These are phyloP conservation scores for Ziziphus jujuba DNA, from an alignment of 306 rosid species.

Conservation along the genomic window DNA sequence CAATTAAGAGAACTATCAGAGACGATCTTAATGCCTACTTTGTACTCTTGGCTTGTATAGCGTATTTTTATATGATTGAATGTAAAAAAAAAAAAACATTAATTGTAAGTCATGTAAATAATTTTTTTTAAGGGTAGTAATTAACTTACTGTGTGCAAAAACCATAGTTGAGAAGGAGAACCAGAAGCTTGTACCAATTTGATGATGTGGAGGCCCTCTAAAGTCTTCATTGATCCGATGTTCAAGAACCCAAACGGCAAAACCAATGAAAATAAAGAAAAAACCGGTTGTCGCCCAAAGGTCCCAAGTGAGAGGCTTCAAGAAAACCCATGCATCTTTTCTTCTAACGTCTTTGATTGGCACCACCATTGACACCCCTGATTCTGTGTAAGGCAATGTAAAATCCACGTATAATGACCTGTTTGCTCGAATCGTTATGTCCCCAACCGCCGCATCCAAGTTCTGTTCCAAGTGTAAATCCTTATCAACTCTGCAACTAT, in stretches of 20 bases:
- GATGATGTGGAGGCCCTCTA: slow-evolving; percentile 7
- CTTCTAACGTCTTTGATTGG: background rate
- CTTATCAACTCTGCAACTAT: too few species aligned
- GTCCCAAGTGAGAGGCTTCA: slow-evolving; percentile 33
- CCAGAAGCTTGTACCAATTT: slow-evolving; percentile 25
- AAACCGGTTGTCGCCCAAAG: slow-evolving; percentile 21
- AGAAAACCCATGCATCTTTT: slow-evolving; percentile 28
- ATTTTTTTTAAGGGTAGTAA: too few species aligned
- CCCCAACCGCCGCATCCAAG: slow-evolving; percentile 31
- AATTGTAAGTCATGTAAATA: background rate
- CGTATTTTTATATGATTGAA: too few species aligned
- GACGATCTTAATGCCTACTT: too few species aligned
- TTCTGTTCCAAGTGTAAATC: slow-evolving; percentile 1
- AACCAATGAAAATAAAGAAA: slow-evolving; percentile 28
- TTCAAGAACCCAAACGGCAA: slow-evolving; percentile 37
- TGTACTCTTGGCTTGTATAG: too few species aligned
- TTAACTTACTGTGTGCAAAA: slow-evolving; percentile 20
- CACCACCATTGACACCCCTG: slow-evolving; percentile 25
- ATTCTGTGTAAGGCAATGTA: slow-evolving; percentile 31
- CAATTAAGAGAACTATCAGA: too few species aligned
- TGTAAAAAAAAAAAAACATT: too few species aligned
- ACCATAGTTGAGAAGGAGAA: slow-evolving; percentile 30
- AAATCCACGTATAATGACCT: slow-evolving; percentile 25
- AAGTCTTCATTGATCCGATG: slow-evolving; percentile 33
- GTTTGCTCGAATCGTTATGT: slow-evolving; percentile 19